Percentiles rank a stretch among this genome's conserved stretches.
These are phyloP conservation scores for Drosera spatulata DNA, from an alignment of 179 eudicot species.

Conservation along the genomic window DNA sequence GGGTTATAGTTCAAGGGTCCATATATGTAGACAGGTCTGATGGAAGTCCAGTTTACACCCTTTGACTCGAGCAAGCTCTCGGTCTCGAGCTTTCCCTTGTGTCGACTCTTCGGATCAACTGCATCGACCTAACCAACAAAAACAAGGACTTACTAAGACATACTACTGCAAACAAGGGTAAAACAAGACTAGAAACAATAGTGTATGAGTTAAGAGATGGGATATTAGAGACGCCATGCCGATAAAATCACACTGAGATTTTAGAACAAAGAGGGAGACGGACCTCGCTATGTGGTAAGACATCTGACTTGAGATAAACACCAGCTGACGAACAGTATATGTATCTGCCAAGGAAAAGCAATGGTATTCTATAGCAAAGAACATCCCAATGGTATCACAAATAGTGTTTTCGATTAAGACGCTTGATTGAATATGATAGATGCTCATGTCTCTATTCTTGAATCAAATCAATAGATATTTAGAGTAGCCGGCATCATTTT, in stretches of 20 bases:
- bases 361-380: background rate
- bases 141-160: background rate
- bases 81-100: conserved; percentile 95
- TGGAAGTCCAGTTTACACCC: conserved; percentile 74
- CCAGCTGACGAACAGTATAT: conserved; percentile 98
- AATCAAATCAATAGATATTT: too few species aligned
- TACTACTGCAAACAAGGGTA: background rate
- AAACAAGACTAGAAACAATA: too few species aligned
- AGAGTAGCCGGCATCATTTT: background rate
- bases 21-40: conserved; percentile 92
- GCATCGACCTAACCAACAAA: conserved; percentile 50
- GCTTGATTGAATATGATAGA: too few species aligned
- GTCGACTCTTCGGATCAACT: conserved; percentile 97
- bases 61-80: conserved; percentile 54
- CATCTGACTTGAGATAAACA: conserved; percentile 85
- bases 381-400: background rate
- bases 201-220: too few species aligned
- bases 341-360: conserved; percentile 32
- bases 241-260: too few species aligned
- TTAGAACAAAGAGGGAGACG: background rate
- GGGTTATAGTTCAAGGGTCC: conserved; percentile 99
- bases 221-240: too few species aligned
- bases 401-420: background rate
- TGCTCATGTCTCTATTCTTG: too few species aligned
- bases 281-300: conserved; percentile 83